Base-by-base conservation (phyloP, 257 asterid genomes). In the Rhazya stricta region DNA sequence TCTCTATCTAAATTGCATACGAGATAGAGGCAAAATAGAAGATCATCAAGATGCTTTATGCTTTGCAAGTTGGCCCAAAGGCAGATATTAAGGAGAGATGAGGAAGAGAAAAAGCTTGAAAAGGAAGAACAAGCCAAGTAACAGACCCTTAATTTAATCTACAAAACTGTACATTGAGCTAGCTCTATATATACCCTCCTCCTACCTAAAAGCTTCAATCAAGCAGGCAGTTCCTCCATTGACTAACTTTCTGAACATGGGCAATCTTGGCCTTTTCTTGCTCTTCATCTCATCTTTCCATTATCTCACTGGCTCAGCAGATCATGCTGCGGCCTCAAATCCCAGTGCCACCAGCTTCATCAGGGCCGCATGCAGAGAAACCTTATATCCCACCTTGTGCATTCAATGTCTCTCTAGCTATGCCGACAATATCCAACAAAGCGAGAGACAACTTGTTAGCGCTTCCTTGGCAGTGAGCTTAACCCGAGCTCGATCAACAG, bases 361-460 rank as follows among this genome's bases (percentile, higher is more conserved):
- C 79, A 63, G 73, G 51, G 50, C 82, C 67, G 89, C 91, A 45
- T 92, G 97, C 79, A 78, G 63, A 74, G 76, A 86, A 83, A 87
- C 96, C 2, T 84, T 83, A 36, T 90, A 87, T 79, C 91, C 92
- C 13, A 72, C 85, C 2, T 74, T 89, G 9, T 92, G 97, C 70
- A 7, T 90, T 71, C 81, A 71, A 9, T 83, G 78, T 30, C 96
- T 92, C 75, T 83, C 88, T n/a, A 78, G 77, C 7, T 84, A 86
- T 79, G 58, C 97, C 53, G 18, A 74, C 77, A 66, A 83, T 0
- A 69, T 88, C 71, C 86, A 80, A 71, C 79, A 75, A 4, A 87
- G 78, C 74, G 90, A 81, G 48, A 79, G 78, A 6, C 87, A 81
- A 78, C 81, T 92, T 2, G 93, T 89, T 37, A 81, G 74, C 23